Percentiles rank a stretch among this genome's conserved stretches.
phyloP scores from a whole-genome alignment of 305 asterid species.

The Fraxinus velutina region DNA sequence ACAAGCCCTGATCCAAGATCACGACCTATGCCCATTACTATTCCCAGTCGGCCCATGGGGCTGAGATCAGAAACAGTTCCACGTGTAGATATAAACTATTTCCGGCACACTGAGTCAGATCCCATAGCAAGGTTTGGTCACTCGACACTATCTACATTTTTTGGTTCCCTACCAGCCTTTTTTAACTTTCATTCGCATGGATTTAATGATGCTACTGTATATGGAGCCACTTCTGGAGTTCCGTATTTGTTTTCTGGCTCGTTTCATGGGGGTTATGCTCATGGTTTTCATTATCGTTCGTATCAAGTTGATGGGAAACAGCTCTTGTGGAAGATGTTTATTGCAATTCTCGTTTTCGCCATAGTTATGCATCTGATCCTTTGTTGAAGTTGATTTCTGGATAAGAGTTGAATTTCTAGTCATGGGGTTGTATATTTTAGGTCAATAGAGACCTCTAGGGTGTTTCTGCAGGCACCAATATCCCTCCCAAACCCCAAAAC shows the following conservation, averaged over 20 bases:
- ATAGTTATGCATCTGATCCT: conserved; percentile 44
- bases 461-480: not conserved
- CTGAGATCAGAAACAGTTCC: conserved; percentile 65
- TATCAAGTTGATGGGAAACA: conserved; percentile 54
- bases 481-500: not conserved
- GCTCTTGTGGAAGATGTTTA: conserved; percentile 46
- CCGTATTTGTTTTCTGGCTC: conserved; percentile 69
- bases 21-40: conserved; percentile 31
- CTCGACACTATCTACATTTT: conserved; percentile 52
- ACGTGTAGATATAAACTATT: conserved; percentile 40
- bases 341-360: conserved; percentile 41
- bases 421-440: conserved; percentile 36
- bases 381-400: conserved; percentile 31
- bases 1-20: conserved; percentile 47
- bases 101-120: conserved; percentile 54
- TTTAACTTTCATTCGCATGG: conserved; percentile 68
- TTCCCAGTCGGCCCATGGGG: conserved; percentile 61
- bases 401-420: not conserved
- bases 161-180: conserved; percentile 59
- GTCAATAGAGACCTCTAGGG: conserved; percentile 21
- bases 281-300: conserved; percentile 61
- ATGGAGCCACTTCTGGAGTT: conserved; percentile 66
- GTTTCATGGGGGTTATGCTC: conserved; percentile 77
- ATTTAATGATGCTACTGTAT: conserved; percentile 68
- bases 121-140: conserved; percentile 61